A percentile compares a stretch with the other conserved stretches of the same genome.
phyloP scores from a whole-genome alignment of 2,329 filamentous ascomycete genomes.

The Aspergillus unguis region DNA sequence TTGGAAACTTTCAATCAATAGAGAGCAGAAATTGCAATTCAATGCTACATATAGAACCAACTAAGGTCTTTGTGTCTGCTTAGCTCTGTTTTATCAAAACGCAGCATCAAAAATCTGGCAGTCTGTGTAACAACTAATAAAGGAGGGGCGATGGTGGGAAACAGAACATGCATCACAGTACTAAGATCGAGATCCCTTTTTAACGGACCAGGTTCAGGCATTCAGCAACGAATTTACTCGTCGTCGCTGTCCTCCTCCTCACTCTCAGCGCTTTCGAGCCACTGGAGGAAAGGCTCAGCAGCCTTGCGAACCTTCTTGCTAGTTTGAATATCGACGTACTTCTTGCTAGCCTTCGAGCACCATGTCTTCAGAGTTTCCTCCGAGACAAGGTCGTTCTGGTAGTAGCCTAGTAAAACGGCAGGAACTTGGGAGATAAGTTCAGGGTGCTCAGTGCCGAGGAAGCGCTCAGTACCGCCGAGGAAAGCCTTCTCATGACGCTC shows the following conservation, averaged over 20 bases:
- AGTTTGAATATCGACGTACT: slow-evolving; percentile 84
- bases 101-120: slow-evolving; percentile 2
- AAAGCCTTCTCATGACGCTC: slow-evolving; percentile 95
- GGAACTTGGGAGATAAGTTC: slow-evolving; percentile 75
- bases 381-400: slow-evolving; percentile 81
- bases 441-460: slow-evolving; percentile 76
- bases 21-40: slow-evolving; percentile 11
- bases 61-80: slow-evolving; percentile 1
- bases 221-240: slow-evolving; percentile 39
- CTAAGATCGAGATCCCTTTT: slow-evolving; percentile 11
- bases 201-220: neutral
- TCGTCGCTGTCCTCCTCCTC: slow-evolving; percentile 61
- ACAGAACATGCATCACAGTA: neutral
- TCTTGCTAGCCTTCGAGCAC: slow-evolving; percentile 95
- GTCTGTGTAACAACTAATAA: slow-evolving; percentile 1
- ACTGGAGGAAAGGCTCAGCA: slow-evolving; percentile 88
- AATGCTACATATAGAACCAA: slow-evolving; percentile 1
- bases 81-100: slow-evolving; percentile 1
- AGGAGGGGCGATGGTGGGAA: slow-evolving; percentile 14
- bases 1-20: neutral
- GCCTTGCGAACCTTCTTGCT: slow-evolving; percentile 96
- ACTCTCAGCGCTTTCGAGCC: slow-evolving; percentile 82
- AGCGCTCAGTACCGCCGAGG: slow-evolving; percentile 90
- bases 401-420: slow-evolving; percentile 84
- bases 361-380: slow-evolving; percentile 89